These are phyloP conservation scores for Colletotrichum zoysiae DNA, from an alignment of 2,329 filamentous ascomycete species.

Conservation along the genomic window DNA sequence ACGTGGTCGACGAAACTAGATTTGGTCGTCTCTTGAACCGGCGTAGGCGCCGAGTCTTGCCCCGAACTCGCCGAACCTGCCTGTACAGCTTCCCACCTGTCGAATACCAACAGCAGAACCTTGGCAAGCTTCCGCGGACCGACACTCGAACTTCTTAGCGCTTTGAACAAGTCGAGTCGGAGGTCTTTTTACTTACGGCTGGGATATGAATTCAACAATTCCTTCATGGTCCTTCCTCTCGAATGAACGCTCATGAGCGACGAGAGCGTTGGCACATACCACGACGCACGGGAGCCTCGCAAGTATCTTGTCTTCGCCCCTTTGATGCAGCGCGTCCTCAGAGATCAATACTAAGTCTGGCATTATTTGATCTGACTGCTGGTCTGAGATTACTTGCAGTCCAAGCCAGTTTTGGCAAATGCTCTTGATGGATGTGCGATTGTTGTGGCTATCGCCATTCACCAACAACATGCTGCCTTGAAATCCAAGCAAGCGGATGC, in stretches of 20 bases:
- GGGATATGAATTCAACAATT: slow-evolving; percentile 45
- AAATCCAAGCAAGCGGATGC: slow-evolving; percentile 5
- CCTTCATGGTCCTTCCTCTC: slow-evolving; percentile 36
- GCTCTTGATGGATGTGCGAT: slow-evolving; percentile 3
- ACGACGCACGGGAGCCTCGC: slow-evolving; percentile 43
- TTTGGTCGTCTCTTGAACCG: not conserved
- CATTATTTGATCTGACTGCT: not conserved
- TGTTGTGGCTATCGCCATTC: not conserved
- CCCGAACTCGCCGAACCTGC: no score
- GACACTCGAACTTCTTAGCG: slow-evolving; percentile 42
- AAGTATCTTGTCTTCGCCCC: not conserved
- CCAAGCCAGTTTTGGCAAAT: slow-evolving; percentile 38
- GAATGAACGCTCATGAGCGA: slow-evolving; percentile 45
- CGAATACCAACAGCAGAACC: slow-evolving; percentile 41
- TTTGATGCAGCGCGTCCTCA: not conserved
- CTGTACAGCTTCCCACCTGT: not conserved
- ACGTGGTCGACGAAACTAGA: not conserved
- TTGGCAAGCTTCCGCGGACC: slow-evolving; percentile 53
- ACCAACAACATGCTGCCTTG: not conserved
- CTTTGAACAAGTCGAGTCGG: no score
- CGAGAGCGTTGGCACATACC: slow-evolving; percentile 48
- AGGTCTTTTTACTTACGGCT: slow-evolving; percentile 47
- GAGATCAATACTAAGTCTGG: not conserved
- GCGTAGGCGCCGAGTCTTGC: not conserved
- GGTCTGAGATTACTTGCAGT: not conserved